Percentiles rank a stretch among this genome's conserved stretches.
Evolutionary conservation across 2,329 filamentous ascomycete species (phyloP).

Genomic region (Penicillium sp.): DNA sequence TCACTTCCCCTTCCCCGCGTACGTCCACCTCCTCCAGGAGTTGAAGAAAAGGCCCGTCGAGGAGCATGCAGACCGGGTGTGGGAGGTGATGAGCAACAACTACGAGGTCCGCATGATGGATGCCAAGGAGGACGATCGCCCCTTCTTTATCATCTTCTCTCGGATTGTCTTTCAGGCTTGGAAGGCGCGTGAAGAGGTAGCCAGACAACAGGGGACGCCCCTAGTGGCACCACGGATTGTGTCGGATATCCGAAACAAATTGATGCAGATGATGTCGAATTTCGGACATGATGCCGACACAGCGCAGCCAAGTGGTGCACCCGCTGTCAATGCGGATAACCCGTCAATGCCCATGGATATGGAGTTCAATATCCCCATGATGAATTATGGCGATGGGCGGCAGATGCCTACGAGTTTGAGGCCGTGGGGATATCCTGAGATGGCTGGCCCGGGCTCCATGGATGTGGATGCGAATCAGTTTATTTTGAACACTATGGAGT

Average conservation of each 20-base stretch:
- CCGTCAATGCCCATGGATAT: neutral
- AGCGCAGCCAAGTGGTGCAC: neutral
- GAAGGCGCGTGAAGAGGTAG: neutral
- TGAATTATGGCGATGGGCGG: no score
- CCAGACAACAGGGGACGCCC: no score
- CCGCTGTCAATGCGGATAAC: neutral
- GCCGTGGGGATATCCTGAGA: no score
- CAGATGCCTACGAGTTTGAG: no score
- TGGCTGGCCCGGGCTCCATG: no score
- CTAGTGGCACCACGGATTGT: neutral
- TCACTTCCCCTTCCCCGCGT: neutral
- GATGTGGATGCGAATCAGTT: no score
- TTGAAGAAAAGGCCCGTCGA: neutral
- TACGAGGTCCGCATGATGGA: neutral
- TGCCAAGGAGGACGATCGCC: neutral
- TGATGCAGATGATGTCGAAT: neutral
- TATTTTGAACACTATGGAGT: no score
- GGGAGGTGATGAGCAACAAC: neutral
- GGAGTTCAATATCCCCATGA: no score
- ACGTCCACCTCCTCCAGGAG: neutral
- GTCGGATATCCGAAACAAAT: neutral
- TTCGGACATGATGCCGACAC: neutral
- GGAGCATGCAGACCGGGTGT: neutral
- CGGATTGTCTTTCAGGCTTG: neutral
- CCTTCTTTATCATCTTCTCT: neutral